Base-by-base conservation (phyloP, 768 basidiomycete species). In the Rhodotorula graminis region DNA sequence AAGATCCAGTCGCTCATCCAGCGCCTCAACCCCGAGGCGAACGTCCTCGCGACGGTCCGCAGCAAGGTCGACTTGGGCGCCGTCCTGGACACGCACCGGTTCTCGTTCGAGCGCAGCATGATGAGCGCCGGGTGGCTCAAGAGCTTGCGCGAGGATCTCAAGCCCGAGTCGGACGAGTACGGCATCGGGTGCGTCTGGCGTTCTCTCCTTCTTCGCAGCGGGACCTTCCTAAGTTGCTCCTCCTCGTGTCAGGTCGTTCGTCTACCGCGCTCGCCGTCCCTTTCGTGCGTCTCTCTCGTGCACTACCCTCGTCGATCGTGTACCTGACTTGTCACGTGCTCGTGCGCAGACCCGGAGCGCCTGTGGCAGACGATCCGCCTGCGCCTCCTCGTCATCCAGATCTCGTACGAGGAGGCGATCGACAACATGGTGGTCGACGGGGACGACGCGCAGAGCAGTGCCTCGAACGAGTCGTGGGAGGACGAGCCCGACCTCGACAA, bases 381-480 rank as follows among this genome's bases (percentile, higher is more conserved):
- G 19, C 78, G 79, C 3, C 79, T 82, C 58, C 80, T 79, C 59
- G 78, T 82, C 63, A 75, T 82, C 46, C 81, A 82, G 69, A 76
- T 72, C 44, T 67, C 71, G n/a, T 73, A 64, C 66, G 78, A 77
- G 25, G 73, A 76, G 14, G 61, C 70, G 25, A 33, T 67, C 33
- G 73, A 72, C 8, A 69, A 74, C 6, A 53, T 55, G 47, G 70
- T 76, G 8, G 71, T 76, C 42, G 73, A 72, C 47, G 77, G 71
- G 3, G 67, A 72, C 15, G 77, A 78, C 23, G 61, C 53, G 12
- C 69, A 77, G n/a, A 74, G 67, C 23, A 70, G 77, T n/a, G 65
- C 68, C 23, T 59, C 56, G 27, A 64, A 76, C 33, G 67, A 25
- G 27, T 77, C 77, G 37, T 79, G 77, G 69, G 78, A 72, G 23